Percentiles rank a stretch among this genome's conserved stretches.
phyloP scores from a whole-genome alignment of 805 yeast species.

The Nakazawaea peltata region DNA sequence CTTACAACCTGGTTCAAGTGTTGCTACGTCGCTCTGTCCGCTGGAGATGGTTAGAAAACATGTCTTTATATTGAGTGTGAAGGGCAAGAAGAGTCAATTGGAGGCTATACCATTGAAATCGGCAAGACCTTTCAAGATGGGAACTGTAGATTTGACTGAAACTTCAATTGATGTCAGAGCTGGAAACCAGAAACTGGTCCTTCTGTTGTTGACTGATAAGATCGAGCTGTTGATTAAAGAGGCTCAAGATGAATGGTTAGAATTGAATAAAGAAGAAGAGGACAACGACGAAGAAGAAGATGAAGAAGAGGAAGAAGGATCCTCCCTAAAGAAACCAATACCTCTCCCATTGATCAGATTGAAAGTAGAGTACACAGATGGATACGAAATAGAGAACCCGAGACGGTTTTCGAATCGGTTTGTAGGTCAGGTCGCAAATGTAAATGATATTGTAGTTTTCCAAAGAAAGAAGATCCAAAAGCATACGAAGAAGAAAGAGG shows the following conservation, averaged over 20 bases:
- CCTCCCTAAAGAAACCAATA: constrained; percentile 15
- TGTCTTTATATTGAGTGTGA: constrained; percentile 62
- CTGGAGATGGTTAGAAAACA: constrained; percentile 75
- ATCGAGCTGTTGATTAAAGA: constrained; percentile 60
- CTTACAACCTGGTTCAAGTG: constrained; percentile 88
- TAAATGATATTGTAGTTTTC: constrained; percentile 76
- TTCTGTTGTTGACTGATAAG: constrained; percentile 47
- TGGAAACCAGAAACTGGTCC: constrained; percentile 52
- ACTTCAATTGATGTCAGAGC: constrained; percentile 53
- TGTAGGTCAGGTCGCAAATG: constrained; percentile 86
- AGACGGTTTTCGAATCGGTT: constrained; percentile 83
- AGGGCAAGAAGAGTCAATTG: constrained; percentile 45
- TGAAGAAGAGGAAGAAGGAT: constrained; percentile 15
- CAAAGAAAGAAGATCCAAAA: constrained; percentile 35
- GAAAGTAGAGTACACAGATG: constrained; percentile 84
- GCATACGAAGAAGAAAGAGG: neutral
- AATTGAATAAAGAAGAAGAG: constrained; percentile 15
- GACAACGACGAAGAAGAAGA: constrained; percentile 12
- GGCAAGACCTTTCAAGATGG: constrained; percentile 77
- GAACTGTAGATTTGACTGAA: constrained; percentile 48
- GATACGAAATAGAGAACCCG: constrained; percentile 87
- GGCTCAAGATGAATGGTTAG: constrained; percentile 45
- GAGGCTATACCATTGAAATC: constrained; percentile 60
- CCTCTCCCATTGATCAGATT: constrained; percentile 80
- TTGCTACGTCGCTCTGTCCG: constrained; percentile 83